Percentiles rank a stretch among this genome's conserved stretches.
Evolutionary conservation across 805 yeast species (phyloP).

Genomic region (Candida berthetii): DNA sequence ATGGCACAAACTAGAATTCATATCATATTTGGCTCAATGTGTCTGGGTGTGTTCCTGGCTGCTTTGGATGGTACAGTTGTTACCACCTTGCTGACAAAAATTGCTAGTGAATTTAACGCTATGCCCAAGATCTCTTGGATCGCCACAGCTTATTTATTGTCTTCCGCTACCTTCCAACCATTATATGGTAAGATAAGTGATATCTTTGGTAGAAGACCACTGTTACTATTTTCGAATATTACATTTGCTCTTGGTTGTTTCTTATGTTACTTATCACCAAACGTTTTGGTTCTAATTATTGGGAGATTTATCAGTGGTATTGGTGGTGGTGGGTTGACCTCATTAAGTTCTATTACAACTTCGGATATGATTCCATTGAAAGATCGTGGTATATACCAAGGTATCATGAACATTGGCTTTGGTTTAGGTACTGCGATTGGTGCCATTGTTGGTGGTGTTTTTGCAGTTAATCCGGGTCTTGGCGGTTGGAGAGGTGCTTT

Average conservation of each 20-base stretch:
- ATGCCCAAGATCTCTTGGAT: conserved; percentile 65
- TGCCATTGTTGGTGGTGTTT: conserved; percentile 55
- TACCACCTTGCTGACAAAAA: conserved; percentile 55
- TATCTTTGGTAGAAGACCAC: conserved; percentile 59
- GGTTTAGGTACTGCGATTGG: conserved; percentile 76
- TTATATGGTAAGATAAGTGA: conserved; percentile 66
- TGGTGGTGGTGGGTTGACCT: conserved; percentile 86
- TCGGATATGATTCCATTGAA: conserved; percentile 75
- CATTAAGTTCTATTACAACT: conserved; percentile 67
- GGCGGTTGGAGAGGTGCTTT: conserved; percentile 50
- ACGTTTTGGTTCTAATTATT: conserved; percentile 39
- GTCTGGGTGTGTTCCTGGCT: conserved; percentile 47
- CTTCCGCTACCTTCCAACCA: conserved; percentile 72
- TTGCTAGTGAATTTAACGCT: conserved; percentile 64
- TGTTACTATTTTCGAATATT: conserved; percentile 42
- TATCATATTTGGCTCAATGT: conserved; percentile 35
- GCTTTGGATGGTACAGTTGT: conserved; percentile 67
- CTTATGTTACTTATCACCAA: conserved; percentile 45
- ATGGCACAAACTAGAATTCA: conserved; percentile 12
- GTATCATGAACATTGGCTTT: conserved; percentile 68
- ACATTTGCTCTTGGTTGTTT: conserved; percentile 54
- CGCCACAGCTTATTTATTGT: conserved; percentile 62
- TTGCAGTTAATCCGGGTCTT: conserved; percentile 28
- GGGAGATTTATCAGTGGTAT: conserved; percentile 73
- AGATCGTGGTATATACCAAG: conserved; percentile 78